Conservation (phyloP, 768 basidiomycete species). For the Leucosporidium yakuticum region DNA sequence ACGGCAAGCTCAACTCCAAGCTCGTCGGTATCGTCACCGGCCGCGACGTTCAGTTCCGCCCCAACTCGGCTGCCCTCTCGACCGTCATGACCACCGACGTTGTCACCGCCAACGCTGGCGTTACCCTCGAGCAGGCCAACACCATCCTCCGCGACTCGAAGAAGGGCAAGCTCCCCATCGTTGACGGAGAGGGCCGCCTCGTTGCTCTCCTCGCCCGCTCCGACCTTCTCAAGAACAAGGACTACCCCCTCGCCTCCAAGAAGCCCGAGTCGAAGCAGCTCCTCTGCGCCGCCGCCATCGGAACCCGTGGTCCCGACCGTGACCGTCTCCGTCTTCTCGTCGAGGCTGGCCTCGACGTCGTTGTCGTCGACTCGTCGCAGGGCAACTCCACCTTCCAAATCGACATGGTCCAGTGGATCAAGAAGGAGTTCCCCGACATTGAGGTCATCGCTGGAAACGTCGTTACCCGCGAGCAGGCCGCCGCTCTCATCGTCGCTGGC, state of each 20-base stretch:
- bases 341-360: constrained; percentile 91
- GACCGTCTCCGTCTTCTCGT: constrained; percentile 78
- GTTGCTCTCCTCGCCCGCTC: constrained; percentile 87
- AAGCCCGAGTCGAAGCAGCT: constrained; percentile 86
- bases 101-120: constrained; percentile 78
- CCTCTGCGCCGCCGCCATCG: constrained; percentile 90
- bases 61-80: constrained; percentile 58
- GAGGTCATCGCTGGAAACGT: constrained; percentile 97
- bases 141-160: constrained; percentile 89
- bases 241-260: constrained; percentile 90
- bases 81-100: constrained; percentile 79
- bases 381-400: constrained; percentile 90
- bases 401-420: constrained; percentile 93
- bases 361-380: constrained; percentile 90
- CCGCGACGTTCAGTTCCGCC: constrained; percentile 90
- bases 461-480: constrained; percentile 95
- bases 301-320: constrained; percentile 80
- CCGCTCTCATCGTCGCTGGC: constrained; percentile 83
- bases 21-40: constrained; percentile 94
- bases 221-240: constrained; percentile 94
- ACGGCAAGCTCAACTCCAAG: constrained; percentile 78
- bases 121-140: constrained; percentile 88
- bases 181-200: constrained; percentile 61
- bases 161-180: constrained; percentile 91
- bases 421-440: constrained; percentile 70